These are phyloP conservation scores for Yamadazyma epiphylla DNA, from an alignment of 1,139 yeast genomes.

Conservation along the genomic window DNA sequence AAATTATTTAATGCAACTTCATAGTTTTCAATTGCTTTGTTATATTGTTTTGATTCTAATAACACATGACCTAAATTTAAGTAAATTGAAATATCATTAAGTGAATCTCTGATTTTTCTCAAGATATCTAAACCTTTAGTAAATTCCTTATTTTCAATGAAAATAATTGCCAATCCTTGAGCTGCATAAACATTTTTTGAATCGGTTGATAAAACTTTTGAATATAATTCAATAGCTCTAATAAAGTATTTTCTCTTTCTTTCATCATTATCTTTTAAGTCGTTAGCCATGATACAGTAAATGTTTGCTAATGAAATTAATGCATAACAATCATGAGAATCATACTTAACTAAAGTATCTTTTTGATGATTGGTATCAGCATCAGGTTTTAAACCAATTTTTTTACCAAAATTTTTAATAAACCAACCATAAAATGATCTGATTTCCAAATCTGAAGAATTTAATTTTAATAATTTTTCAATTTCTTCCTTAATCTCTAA, in stretches of 20 bases:
- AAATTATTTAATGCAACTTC: slow-evolving; percentile 72
- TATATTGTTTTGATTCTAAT: slow-evolving; percentile 74
- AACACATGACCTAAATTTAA: slow-evolving; percentile 87
- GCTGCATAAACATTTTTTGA: slow-evolving; percentile 92
- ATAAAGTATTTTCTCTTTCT: slow-evolving; percentile 67
- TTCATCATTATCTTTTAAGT: slow-evolving; percentile 58
- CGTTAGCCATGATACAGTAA: slow-evolving; percentile 80
- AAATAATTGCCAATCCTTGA: slow-evolving; percentile 92
- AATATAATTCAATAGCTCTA: slow-evolving; percentile 85
- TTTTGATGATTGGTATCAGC: slow-evolving; percentile 79
- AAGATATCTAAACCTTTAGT: slow-evolving; percentile 81
- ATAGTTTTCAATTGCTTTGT: slow-evolving; percentile 86
- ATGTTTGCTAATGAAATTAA: slow-evolving; percentile 86
- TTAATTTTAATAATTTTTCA: slow-evolving; percentile 47
- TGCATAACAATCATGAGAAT: slow-evolving; percentile 88
- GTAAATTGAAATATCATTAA: slow-evolving; percentile 78
- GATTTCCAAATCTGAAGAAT: slow-evolving; percentile 68
- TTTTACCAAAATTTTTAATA: slow-evolving; percentile 58
- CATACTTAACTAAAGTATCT: slow-evolving; percentile 75
- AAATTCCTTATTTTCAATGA: slow-evolving; percentile 80
- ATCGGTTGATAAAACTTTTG: slow-evolving; percentile 83
- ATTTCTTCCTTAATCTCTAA: slow-evolving; percentile 51
- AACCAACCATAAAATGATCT: slow-evolving; percentile 95
- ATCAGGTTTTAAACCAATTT: slow-evolving; percentile 51
- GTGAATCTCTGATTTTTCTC: slow-evolving; percentile 85